Conservation (phyloP, 1,139 yeast genomes). For the Kodamaea suecica region DNA sequence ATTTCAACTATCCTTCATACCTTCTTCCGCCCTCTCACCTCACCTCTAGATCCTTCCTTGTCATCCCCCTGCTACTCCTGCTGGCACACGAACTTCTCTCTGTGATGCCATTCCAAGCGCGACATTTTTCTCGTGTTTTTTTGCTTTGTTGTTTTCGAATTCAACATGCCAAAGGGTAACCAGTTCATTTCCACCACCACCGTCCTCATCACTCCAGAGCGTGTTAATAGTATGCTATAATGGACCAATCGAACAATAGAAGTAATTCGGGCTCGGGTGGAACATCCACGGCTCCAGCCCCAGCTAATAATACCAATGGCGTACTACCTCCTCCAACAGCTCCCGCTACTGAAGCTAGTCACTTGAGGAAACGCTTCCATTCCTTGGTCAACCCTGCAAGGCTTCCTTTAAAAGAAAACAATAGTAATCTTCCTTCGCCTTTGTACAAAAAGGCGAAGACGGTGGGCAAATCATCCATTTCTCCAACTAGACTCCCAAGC, state of each 20-base stretch:
- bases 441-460: slow-evolving; percentile 29
- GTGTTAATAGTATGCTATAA: slow-evolving; percentile 2
- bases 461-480: background rate
- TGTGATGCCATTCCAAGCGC: too few species aligned
- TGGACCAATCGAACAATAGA: slow-evolving; percentile 8
- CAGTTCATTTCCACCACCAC: too few species aligned
- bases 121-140: background rate
- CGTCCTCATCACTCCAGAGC: too few species aligned
- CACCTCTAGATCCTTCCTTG: too few species aligned
- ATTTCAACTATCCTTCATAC: too few species aligned
- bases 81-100: too few species aligned
- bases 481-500: too few species aligned
- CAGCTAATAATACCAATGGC: background rate
- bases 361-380: slow-evolving; percentile 14
- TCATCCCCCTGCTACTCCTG: too few species aligned
- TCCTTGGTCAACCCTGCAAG: slow-evolving; percentile 21
- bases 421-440: slow-evolving; percentile 43
- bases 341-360: slow-evolving; percentile 6
- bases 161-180: too few species aligned
- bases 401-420: slow-evolving; percentile 43
- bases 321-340: slow-evolving; percentile 4
- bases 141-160: slow-evolving; percentile 1
- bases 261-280: slow-evolving; percentile 4
- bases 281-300: slow-evolving; percentile 3
- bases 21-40: too few species aligned